Evolutionary conservation across 495 filamentous ascomycete species (phyloP).

Genomic region (Rhizodiscina lignyota): DNA sequence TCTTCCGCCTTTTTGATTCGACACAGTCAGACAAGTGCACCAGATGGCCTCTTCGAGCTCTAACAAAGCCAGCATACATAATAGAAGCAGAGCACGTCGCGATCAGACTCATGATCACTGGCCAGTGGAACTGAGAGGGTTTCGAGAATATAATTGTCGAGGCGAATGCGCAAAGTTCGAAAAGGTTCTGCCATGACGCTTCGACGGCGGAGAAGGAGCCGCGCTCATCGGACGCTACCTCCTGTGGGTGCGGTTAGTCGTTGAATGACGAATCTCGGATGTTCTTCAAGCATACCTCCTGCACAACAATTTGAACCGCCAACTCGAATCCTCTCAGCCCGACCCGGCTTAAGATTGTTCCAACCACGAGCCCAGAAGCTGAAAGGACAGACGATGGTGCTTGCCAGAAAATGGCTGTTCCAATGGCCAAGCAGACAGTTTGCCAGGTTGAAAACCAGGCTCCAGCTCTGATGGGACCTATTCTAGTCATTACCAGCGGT

Average conservation of each 20-base stretch:
- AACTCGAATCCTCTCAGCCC: conserved; percentile 58
- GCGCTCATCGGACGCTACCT: conserved; percentile 22
- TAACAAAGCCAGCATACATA: conserved; percentile 39
- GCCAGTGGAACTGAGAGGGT: conserved; percentile 44
- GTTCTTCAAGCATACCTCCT: conserved; percentile 44
- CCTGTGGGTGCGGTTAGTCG: no score
- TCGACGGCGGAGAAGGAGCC: conserved; percentile 48
- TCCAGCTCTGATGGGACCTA: conserved; percentile 40
- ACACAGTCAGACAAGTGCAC: no score
- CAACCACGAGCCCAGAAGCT: conserved; percentile 32
- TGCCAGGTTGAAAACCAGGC: conserved; percentile 53
- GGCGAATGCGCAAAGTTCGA: conserved; percentile 45
- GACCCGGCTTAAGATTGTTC: conserved; percentile 39
- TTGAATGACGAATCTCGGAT: no score
- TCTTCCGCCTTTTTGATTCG: no score
- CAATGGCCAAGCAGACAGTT: conserved; percentile 29
- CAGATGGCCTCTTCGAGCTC: conserved; percentile 43
- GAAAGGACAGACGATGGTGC: conserved; percentile 7
- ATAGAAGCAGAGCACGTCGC: conserved; percentile 31
- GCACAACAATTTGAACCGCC: conserved; percentile 44
- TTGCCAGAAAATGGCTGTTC: conserved; percentile 25
- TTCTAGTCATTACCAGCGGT: conserved; percentile 31
- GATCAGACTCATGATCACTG: conserved; percentile 36
- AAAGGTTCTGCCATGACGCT: conserved; percentile 43
- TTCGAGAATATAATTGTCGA: conserved; percentile 40